Conservation (phyloP, 1,284 basidiomycete species). For the Farysia itapuensis region DNA sequence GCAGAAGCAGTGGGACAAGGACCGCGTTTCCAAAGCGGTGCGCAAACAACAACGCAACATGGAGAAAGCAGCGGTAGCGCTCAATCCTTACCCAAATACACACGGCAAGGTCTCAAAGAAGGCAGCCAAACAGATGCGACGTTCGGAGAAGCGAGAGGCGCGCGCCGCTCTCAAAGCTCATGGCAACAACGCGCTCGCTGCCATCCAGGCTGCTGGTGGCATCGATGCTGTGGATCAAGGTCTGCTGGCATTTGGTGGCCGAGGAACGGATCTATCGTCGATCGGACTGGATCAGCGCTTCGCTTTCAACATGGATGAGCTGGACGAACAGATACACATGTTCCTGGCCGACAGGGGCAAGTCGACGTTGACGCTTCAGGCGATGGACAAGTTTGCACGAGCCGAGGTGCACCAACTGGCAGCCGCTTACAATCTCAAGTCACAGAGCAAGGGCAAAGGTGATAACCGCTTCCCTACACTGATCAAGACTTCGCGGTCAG, state of each 20-base stretch:
- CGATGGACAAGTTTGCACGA: conserved; percentile 57
- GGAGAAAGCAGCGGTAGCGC: conserved; percentile 64
- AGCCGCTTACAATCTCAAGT: conserved; percentile 46
- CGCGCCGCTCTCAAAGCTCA: conserved; percentile 33
- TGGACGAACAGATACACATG: conserved; percentile 46
- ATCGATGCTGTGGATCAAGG: conserved; percentile 21
- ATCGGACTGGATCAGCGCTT: conserved; percentile 20
- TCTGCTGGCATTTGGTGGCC: conserved; percentile 17
- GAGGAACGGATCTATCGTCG: conserved; percentile 9
- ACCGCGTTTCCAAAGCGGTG: conserved; percentile 36
- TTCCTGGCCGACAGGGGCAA: conserved; percentile 40
- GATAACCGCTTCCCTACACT: conserved; percentile 48
- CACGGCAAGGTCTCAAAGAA: conserved; percentile 49
- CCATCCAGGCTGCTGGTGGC: conserved; percentile 18
- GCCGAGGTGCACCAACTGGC: conserved; percentile 57
- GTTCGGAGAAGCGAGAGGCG: conserved; percentile 33
- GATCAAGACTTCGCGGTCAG: conserved; percentile 51
- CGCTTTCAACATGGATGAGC: conserved; percentile 41
- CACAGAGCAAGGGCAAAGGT: conserved; percentile 47
- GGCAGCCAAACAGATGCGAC: conserved; percentile 36
- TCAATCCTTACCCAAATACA: conserved; percentile 62
- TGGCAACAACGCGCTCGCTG: conserved; percentile 22
- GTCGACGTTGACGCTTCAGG: conserved; percentile 51
- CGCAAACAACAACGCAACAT: conserved; percentile 46
- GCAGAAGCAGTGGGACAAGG: conserved; percentile 64